These are phyloP conservation scores for Mrakiaceae sp. DNA, from an alignment of 1,284 basidiomycete species.

Conservation along the genomic window DNA sequence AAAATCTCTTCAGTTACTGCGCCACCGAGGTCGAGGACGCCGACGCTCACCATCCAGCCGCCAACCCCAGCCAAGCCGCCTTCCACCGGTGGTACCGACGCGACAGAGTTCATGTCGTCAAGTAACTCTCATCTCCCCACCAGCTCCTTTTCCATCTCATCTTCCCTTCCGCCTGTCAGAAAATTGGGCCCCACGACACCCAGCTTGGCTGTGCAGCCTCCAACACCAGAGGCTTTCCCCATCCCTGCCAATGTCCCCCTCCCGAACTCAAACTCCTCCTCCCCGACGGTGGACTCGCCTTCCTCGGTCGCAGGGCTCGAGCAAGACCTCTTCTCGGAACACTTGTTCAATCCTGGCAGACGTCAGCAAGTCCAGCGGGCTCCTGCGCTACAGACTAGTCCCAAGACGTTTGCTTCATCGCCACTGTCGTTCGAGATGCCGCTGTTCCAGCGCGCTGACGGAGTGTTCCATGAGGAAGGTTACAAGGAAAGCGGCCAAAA, in stretches of 20 bases:
- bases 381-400: background rate
- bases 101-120: too few species aligned
- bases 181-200: too few species aligned
- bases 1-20: background rate
- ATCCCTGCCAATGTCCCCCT: background rate
- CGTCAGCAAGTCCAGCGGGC: background rate
- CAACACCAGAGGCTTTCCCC: conserved; percentile 9
- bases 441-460: background rate
- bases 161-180: too few species aligned
- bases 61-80: too few species aligned
- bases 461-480: background rate
- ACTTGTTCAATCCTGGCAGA: conserved; percentile 3
- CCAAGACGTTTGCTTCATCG: background rate
- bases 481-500: too few species aligned
- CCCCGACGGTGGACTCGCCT: background rate
- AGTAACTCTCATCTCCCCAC: too few species aligned
- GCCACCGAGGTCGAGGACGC: background rate
- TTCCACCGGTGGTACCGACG: too few species aligned
- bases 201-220: background rate
- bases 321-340: conserved; percentile 5
- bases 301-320: background rate
- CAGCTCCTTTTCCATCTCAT: too few species aligned
- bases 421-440: background rate
- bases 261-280: too few species aligned
- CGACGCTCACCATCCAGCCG: conserved; percentile 1